Conservation (phyloP, 2,329 filamentous ascomycete species). For the Teratosphaeria pseudoeucalypti region DNA sequence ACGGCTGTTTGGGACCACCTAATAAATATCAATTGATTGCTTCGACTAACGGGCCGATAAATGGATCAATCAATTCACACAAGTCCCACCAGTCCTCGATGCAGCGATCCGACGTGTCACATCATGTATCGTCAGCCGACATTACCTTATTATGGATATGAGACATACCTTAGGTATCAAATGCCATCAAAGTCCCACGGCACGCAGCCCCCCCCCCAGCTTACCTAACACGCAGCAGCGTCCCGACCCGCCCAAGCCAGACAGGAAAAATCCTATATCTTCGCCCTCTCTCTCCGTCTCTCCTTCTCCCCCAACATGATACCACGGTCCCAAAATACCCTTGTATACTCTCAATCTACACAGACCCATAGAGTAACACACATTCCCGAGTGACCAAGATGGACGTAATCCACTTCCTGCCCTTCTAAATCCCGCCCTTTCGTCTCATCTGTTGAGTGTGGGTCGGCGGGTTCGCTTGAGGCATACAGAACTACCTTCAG, state of each 20-base stretch:
- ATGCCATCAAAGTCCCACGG: no score
- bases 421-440: constrained; percentile 6
- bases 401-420: constrained; percentile 1
- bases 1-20: not conserved
- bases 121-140: no score
- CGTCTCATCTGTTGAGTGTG: not conserved
- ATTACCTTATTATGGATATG: no score
- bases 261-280: not conserved
- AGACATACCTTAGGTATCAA: no score
- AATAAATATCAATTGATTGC: not conserved
- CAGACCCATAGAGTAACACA: constrained; percentile 3
- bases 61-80: not conserved
- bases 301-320: constrained; percentile 1
- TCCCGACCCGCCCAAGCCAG: not conserved
- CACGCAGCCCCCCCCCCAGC: not conserved
- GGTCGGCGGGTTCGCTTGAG: constrained; percentile 3
- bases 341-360: constrained; percentile 3
- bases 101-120: no score
- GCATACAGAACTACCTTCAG: not conserved
- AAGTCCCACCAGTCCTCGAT: no score
- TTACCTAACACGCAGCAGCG: not conserved
- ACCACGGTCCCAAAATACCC: constrained; percentile 8
- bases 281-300: not conserved
- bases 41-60: not conserved
- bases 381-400: constrained; percentile 9